Evolutionary conservation across 2,329 filamentous ascomycete genomes (phyloP), one percentile per base, ranked within the genome.

Genomic region (Neonectria magnoliae): DNA sequence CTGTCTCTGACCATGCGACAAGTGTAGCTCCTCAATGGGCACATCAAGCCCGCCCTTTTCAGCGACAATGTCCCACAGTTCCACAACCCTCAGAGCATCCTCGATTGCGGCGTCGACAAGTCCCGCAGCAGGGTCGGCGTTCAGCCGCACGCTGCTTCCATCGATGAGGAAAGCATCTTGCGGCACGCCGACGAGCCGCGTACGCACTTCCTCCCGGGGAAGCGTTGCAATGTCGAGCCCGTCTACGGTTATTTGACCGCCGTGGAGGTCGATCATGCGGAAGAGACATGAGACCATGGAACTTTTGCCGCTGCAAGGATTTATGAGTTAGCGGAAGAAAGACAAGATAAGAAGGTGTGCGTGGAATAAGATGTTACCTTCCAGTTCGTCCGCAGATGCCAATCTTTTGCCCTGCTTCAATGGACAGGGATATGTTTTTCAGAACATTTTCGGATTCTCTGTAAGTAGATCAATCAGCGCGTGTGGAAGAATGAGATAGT

Each of bases 101-200:
- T 80, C 76, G 61, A 87, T 80, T 0, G 76, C 75, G 10, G 78
- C 76, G 47, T 86, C 81, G 0, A 77, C 71, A 38, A 76, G 74
- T 4, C 66, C 69, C 7, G 69, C 68, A 16, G 71, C 67, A 0
- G 85, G 84, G 64, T 87, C 84, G 1, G 83, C 74, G 25, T 87
- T 88, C 14, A 78, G 68, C 3, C 83, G 79, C 2, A 88, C 76
- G 5, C 38, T 42, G 6, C 64, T 73, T 20, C 81, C 83, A 5
- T 79, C 78, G 3, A 87, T 77, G 27, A 85, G 76, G 68, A 85
- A 82, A 0, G 83, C 78, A 54, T 88, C 85, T 74, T 88, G 85
- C 0, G 86, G 81, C 3, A 86, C 74, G 4, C 77, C 79, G 25
- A 81, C 78, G 10, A 87, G 75, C 1, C 70, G 56, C 2, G 69